Percentiles rank a stretch among this genome's conserved stretches.
These are phyloP conservation scores for Biancaea sappan DNA, from an alignment of 306 rosid genomes.

Conservation along the genomic window DNA sequence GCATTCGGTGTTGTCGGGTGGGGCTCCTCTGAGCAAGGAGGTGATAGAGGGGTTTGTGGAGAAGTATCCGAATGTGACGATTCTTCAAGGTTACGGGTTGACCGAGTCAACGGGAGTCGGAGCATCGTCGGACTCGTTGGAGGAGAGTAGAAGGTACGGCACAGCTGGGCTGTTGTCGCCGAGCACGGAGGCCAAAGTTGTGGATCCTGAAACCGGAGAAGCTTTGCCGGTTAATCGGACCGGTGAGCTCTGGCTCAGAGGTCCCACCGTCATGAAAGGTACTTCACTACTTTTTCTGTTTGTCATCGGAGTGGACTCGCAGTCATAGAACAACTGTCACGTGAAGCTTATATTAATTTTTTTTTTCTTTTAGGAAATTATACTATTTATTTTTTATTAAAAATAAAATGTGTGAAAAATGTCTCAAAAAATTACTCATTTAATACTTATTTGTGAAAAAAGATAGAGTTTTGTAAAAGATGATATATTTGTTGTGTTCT, in stretches of 20 bases:
- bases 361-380: no score
- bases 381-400: no score
- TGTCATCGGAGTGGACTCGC: background rate
- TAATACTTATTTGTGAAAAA: no score
- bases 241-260: conserved; percentile 95
- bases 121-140: conserved; percentile 77
- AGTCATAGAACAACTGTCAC: no score
- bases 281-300: background rate
- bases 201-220: conserved; percentile 53
- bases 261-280: conserved; percentile 91
- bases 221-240: conserved; percentile 55
- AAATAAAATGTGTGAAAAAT: no score
- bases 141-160: conserved; percentile 85
- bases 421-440: no score
- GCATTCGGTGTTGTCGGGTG: conserved; percentile 64
- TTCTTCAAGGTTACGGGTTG: conserved; percentile 86
- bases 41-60: conserved; percentile 77
- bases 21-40: conserved; percentile 92
- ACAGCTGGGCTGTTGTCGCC: conserved; percentile 84
- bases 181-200: conserved; percentile 66
- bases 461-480: no score
- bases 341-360: no score
- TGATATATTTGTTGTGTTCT: no score
- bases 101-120: conserved; percentile 89
- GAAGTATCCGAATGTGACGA: conserved; percentile 56